Evolutionary conservation across 208 protist genomes (phyloP).

Genomic region (Trypanosoma boissoni): DNA sequence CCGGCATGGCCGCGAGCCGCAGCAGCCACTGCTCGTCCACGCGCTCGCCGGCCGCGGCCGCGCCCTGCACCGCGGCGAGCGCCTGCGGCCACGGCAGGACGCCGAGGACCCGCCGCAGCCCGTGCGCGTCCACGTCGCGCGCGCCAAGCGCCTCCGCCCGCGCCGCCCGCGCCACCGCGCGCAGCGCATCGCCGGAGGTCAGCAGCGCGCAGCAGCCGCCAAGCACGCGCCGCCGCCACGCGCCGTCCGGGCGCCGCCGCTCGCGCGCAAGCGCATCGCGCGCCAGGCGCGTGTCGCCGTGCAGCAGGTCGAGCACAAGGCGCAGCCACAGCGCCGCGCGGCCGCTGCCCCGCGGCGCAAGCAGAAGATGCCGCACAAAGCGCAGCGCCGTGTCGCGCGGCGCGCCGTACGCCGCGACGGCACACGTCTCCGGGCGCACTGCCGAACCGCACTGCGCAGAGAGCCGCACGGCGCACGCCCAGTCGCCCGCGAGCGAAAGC

Average conservation of each 20-base stretch:
- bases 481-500: constrained; percentile 17
- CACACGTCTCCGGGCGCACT: constrained; percentile 21
- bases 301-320: constrained; percentile 36
- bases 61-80: constrained; percentile 23
- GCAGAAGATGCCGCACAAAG: constrained; percentile 19
- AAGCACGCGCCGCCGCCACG: constrained; percentile 32
- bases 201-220: constrained; percentile 59
- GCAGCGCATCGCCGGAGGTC: constrained; percentile 38
- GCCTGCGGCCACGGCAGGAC: constrained; percentile 40
- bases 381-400: constrained; percentile 7
- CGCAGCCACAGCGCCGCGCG: constrained; percentile 16
- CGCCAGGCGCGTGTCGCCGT: constrained; percentile 29
- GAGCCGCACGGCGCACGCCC: constrained; percentile 22
- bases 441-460: neutral
- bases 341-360: too few relatives aligned
- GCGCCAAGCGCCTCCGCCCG: constrained; percentile 30
- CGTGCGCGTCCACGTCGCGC: constrained; percentile 64
- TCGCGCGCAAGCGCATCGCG: constrained; percentile 13
- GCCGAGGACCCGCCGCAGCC: constrained; percentile 57
- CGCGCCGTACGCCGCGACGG: constrained; percentile 19
- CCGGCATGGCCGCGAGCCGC: constrained; percentile 12
- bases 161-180: constrained; percentile 31
- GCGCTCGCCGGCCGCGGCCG: constrained; percentile 5
- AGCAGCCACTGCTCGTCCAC: constrained; percentile 59
- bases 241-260: neutral